These are phyloP conservation scores for Brassica hybrid DNA, from an alignment of 441 rosid species.

Conservation along the genomic window DNA sequence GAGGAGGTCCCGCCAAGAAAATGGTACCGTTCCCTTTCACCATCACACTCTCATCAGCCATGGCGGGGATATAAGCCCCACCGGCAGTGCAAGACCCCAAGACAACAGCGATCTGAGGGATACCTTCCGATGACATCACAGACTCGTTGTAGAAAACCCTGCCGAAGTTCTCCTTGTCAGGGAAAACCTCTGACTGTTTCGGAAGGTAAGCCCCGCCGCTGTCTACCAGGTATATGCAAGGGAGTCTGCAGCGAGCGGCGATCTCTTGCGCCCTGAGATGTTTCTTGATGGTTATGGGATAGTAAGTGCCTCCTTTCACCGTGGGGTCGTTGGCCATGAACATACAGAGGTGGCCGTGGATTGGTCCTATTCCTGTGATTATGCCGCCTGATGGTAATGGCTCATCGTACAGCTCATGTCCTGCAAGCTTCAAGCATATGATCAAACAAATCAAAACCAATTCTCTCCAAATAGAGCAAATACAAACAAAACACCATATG, in stretches of 20 bases:
- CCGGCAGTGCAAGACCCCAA: slow-evolving; percentile 98
- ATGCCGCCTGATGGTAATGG: slow-evolving; percentile 90
- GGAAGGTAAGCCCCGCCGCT: slow-evolving; percentile 99
- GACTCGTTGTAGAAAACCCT: slow-evolving; percentile 96
- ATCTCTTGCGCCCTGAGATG: slow-evolving; percentile 98
- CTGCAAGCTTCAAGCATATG: slow-evolving; percentile 82
- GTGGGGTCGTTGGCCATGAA: slow-evolving; percentile 98
- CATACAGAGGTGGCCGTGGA: slow-evolving; percentile 96
- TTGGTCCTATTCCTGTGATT: slow-evolving; percentile 90
- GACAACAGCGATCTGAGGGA: slow-evolving; percentile 95
- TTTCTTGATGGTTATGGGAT: slow-evolving; percentile 94
- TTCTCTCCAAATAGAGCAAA: too few species aligned
- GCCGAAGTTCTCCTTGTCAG: slow-evolving; percentile 96
- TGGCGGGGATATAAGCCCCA: slow-evolving; percentile 98
- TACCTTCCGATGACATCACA: slow-evolving; percentile 90
- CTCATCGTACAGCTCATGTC: slow-evolving; percentile 86
- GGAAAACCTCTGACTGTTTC: slow-evolving; percentile 96
- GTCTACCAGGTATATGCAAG: slow-evolving; percentile 94
- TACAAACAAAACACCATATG: too few species aligned
- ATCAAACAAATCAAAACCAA: neutral
- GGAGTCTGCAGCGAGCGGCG: slow-evolving; percentile 83
- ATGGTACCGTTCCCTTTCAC: slow-evolving; percentile 98
- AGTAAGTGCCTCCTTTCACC: slow-evolving; percentile 97
- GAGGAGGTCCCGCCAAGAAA: slow-evolving; percentile 97
- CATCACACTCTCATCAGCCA: slow-evolving; percentile 99